These are phyloP conservation scores for Fraxinus velutina DNA, from an alignment of 305 asterid species.

Conservation along the genomic window DNA sequence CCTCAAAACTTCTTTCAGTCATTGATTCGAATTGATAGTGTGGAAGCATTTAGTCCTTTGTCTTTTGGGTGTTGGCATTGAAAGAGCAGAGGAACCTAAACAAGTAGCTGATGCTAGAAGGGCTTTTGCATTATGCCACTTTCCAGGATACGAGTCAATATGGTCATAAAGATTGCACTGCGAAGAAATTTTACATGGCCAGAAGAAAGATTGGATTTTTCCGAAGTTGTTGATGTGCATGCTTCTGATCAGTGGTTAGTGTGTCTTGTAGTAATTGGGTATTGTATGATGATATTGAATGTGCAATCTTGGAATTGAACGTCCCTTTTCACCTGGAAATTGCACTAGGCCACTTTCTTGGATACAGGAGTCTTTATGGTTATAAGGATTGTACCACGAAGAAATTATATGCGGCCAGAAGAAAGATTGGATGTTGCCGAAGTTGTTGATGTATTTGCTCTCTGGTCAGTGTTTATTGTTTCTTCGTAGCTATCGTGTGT, in stretches of 20 bases:
- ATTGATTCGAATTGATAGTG: slow-evolving; percentile 5
- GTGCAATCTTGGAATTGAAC: neutral
- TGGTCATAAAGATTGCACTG: neutral
- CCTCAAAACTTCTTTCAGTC: neutral
- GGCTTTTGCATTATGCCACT: neutral
- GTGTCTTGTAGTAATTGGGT: neutral
- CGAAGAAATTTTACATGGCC: neutral
- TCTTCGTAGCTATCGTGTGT: neutral
- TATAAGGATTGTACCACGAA: neutral
- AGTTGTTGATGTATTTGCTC: neutral
- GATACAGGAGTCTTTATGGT: neutral
- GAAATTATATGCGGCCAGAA: neutral
- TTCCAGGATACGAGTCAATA: neutral
- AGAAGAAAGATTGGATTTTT: neutral
- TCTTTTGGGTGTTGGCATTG: slow-evolving; percentile 12
- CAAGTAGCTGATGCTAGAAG: neutral
- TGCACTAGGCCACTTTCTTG: neutral
- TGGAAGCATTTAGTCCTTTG: neutral
- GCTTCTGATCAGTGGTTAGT: neutral
- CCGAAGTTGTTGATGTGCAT: neutral
- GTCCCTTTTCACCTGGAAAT: neutral
- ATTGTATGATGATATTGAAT: neutral
- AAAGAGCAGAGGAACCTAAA: slow-evolving; percentile 17
- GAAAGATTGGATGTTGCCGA: neutral
- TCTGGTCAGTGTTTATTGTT: neutral